Evolutionary conservation across 2,329 filamentous ascomycete genomes (phyloP), one percentile per base, ranked within the genome.

Genomic region (Thyridium curvatum): DNA sequence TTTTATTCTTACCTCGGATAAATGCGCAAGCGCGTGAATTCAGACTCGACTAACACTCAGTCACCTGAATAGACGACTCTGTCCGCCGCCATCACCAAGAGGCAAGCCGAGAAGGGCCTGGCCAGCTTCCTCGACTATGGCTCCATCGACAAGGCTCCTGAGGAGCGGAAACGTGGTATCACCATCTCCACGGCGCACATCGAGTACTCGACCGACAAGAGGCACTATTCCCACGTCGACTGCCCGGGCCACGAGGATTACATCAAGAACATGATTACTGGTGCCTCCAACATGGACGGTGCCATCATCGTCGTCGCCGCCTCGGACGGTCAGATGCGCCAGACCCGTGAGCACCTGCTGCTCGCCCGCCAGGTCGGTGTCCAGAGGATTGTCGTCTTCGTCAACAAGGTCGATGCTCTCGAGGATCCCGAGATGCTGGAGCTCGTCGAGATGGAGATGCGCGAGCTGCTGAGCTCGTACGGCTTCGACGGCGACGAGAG

Each of bases 181-280:
- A 98, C 93, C 64, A 98, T 98, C 64, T 90, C 93, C 43, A 94
- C 93, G 40, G 88, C 93, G 52, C 93, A 98, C 72, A 94, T 98
- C 71, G 93, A 98, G 74, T 98, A 97, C 76, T 72, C 87, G 54
- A 98, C 93, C 64, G 87, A 95, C 1, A 76, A 74, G 62, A 84
- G 93, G 60, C 93, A 98, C 75, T 98, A 98, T 72, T 93, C 93
- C 58, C 93, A 98, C 79, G 93, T 98, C 74, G 93, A 98, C 79
- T 98, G 93, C 71, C 93, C 93, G 43, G 93, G 93, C 70, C 93
- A 98, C 84, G 93, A 93, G 69, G 93, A 98, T 88, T 98, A 98
- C 78, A 97, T 98, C 76, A 98, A 98, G 82, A 98, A 98, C 84
- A 98, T 98, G 93, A 98, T 98, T 67, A 98, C 93, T 52, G 93